phyloP scores from a whole-genome alignment of 2,329 filamentous ascomycete species.

The Hawksworthiomyces lignivorus region DNA sequence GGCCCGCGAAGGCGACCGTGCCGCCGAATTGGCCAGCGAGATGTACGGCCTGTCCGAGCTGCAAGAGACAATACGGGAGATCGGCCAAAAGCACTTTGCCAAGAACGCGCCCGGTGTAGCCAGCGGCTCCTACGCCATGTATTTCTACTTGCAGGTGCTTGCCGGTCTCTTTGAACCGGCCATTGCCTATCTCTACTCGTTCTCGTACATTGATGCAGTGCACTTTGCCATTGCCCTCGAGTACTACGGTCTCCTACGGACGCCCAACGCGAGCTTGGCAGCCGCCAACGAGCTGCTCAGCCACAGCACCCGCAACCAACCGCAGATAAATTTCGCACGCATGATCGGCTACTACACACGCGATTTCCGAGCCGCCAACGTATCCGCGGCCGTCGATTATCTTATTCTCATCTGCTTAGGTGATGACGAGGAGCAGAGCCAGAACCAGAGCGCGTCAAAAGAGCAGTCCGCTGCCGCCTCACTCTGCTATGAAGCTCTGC shows the following conservation, averaged over 20 bases:
- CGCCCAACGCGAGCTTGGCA: slow-evolving; percentile 62
- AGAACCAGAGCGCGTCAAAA: not conserved
- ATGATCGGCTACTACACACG: slow-evolving; percentile 93
- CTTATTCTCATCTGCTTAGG: slow-evolving; percentile 88
- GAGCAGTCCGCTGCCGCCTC: slow-evolving; percentile 57
- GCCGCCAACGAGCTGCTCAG: slow-evolving; percentile 63
- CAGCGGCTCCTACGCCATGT: slow-evolving; percentile 74
- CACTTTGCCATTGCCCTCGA: slow-evolving; percentile 88
- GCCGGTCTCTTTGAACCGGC: slow-evolving; percentile 93
- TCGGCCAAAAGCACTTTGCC: slow-evolving; percentile 84
- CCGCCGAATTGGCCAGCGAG: slow-evolving; percentile 57
- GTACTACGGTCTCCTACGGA: slow-evolving; percentile 82
- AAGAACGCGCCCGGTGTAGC: slow-evolving; percentile 69
- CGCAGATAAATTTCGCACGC: slow-evolving; percentile 89
- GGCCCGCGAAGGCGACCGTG: slow-evolving; percentile 56
- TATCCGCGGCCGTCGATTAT: slow-evolving; percentile 88
- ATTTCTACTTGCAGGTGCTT: slow-evolving; percentile 86
- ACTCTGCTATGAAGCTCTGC: slow-evolving; percentile 85
- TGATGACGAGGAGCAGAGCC: slow-evolving; percentile 54
- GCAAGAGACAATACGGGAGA: slow-evolving; percentile 74
- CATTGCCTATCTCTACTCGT: slow-evolving; percentile 81
- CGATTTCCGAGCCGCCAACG: slow-evolving; percentile 87
- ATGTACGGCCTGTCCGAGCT: slow-evolving; percentile 60
- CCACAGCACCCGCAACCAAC: slow-evolving; percentile 58
- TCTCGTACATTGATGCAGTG: slow-evolving; percentile 86